Evolutionary conservation across 2,329 filamentous ascomycete genomes (phyloP), one percentile per base, ranked within the genome.

Genomic region (Apiospora hydei): DNA sequence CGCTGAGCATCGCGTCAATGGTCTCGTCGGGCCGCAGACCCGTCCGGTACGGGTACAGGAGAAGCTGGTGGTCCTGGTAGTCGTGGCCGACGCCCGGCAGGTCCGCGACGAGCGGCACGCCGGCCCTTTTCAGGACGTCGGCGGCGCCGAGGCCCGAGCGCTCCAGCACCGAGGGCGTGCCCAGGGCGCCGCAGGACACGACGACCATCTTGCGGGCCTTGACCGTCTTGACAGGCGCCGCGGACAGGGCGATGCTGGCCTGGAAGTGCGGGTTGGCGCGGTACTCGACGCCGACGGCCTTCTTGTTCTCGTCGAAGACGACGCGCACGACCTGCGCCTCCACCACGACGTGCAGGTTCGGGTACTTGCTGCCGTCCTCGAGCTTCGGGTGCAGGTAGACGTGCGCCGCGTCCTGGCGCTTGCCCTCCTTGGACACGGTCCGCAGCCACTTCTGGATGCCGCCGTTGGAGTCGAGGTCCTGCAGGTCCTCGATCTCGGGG

Each of bases 61-160:
- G 75, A 4, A 89, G 77, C 57, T 90, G 84, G 73, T 88, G 79
- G 47, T 88, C 87, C 76, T 87, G 83, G 74, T 87, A 88, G 67
- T 87, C 83, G 34, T 85, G 78, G 2, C 89, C 88, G 0, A 90
- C 85, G 24, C 86, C 86, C 0, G 86, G 85, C 2, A 90, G 80
- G 72, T 88, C 83, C 16, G 85, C 81, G 2, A 89, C 78, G 2
- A 86, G 78, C 2, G 85, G 81, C 11, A 91, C 85, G 1, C 86
- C 86, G 0, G 80, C 82, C 18, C 75, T 73, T 43, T 79, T 73
- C 18, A 85, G 78, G 14, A 90, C 80, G 1, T 85, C 81, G 0
- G 83, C 80, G 64, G 84, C 82, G n/a, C 89, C 90, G 1, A 93
- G 76, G 10, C 91, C 91, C 0, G 90, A 92, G 26, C 90, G 82